Percentiles rank a stretch among this genome's conserved stretches.
phyloP scores from a whole-genome alignment of 2,329 filamentous ascomycete genomes.

The Fusarium fujikuroi region DNA sequence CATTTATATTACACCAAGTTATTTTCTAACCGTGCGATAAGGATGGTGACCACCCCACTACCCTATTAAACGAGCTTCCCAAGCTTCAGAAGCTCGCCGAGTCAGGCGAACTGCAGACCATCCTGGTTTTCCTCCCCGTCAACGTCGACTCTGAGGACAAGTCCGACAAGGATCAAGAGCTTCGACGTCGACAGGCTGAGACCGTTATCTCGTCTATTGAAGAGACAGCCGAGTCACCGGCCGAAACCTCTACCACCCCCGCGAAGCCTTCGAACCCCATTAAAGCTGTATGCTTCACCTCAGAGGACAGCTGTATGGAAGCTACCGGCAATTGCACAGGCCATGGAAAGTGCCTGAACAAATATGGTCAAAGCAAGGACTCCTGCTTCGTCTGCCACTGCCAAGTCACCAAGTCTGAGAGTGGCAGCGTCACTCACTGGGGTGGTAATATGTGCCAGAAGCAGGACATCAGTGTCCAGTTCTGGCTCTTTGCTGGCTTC shows the following conservation, averaged over 20 bases:
- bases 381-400: conserved; percentile 86
- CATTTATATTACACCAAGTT: neutral
- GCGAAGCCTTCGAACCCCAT: conserved; percentile 52
- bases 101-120: conserved; percentile 64
- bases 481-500: conserved; percentile 86
- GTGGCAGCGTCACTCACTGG: conserved; percentile 76
- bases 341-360: conserved; percentile 80
- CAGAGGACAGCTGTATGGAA: conserved; percentile 73
- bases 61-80: conserved; percentile 57
- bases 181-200: conserved; percentile 62
- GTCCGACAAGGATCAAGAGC: conserved; percentile 54
- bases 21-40: conserved; percentile 44
- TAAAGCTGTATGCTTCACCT: conserved; percentile 80
- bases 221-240: conserved; percentile 39
- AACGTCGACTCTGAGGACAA: conserved; percentile 53
- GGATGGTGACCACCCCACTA: conserved; percentile 55
- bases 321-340: conserved; percentile 83
- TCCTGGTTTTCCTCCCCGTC: conserved; percentile 66
- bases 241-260: conserved; percentile 39
- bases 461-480: conserved; percentile 86
- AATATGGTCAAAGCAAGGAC: conserved; percentile 62
- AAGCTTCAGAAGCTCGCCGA: conserved; percentile 59
- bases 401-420: conserved; percentile 66
- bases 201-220: conserved; percentile 56
- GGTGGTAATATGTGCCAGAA: conserved; percentile 90